Evolutionary conservation across 345 rosid species (phyloP).

Genomic region (Sonneratia caseolaris): DNA sequence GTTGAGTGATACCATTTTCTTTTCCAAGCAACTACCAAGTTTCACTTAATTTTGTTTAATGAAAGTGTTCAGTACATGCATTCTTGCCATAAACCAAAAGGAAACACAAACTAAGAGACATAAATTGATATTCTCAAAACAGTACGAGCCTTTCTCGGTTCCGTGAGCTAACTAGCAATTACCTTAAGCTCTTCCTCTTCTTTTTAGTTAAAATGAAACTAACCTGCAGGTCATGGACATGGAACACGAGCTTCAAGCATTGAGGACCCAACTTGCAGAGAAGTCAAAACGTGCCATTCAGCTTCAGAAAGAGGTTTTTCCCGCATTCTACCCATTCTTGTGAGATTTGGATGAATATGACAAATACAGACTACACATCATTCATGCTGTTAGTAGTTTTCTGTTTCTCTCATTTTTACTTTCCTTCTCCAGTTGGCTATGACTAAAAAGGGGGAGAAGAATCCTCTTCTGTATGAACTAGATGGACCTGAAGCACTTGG

Average conservation of each 20-base stretch:
- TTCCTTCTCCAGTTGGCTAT: slow-evolving; percentile 42
- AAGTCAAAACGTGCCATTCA: slow-evolving; percentile 60
- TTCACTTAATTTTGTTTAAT: no score
- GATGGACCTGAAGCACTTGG: slow-evolving; percentile 87
- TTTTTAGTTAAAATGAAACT: neutral
- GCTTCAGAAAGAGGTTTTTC: slow-evolving; percentile 61
- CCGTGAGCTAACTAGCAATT: neutral
- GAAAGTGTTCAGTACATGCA: no score
- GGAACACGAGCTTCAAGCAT: slow-evolving; percentile 78
- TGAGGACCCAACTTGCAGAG: slow-evolving; percentile 72
- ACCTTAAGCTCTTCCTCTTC: neutral
- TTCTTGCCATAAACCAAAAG: no score
- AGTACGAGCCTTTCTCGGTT: neutral
- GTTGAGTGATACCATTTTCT: no score
- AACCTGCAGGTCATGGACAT: slow-evolving; percentile 78
- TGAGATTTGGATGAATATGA: neutral
- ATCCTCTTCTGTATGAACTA: slow-evolving; percentile 48
- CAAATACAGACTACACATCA: neutral
- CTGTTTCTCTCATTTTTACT: neutral
- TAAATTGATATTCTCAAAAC: neutral
- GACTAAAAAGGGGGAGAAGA: slow-evolving; percentile 52
- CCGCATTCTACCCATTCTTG: neutral
- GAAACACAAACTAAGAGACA: no score
- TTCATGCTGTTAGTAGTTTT: neutral
- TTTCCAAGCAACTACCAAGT: no score